Evolutionary conservation across 768 basidiomycete genomes (phyloP), one percentile per base, ranked within the genome.

Genomic region (Leccinum uliginosum): DNA sequence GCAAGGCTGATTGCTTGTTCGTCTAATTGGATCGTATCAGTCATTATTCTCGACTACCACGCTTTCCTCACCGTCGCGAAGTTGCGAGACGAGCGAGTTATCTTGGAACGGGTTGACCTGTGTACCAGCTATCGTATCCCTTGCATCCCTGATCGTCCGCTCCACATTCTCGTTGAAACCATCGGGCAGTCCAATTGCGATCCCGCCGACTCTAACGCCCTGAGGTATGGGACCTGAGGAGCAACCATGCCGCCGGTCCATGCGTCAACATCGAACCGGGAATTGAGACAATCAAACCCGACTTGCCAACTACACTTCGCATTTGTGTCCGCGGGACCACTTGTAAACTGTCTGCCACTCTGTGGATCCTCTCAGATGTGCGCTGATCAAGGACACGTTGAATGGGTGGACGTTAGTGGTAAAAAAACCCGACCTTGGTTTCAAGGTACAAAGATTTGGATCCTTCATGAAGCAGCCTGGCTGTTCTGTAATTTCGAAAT

Each of bases 241-340:
- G 62, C 40, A 14, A 67, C 49, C 1, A 55, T 26, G 51, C 19
- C 24, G n/a, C n/a, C n/a, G n/a, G n/a, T n/a, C 34, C 23, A 50
- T 2, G n/a, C 1, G 38, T 4, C 8, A 6, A 9, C 26, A 32
- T n/a, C 8, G 3, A 19, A 19, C 19, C n/a, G 0, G 19, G 40
- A 44, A 44, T 21, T 3, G 34, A 35, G 34, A 35, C 34, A 35
- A 17, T 17, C 43, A 21, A 7, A 15, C 3, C 2, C 9, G 43
- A 44, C 43, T 19, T 35, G 6, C 34, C 34, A 44, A 7, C 4
- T 21, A 44, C 26, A 2, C 8, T 11, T 27, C 15, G 54, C 8
- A 67, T 23, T 17, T 56, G 43, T 10, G 49, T 3, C 15, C 12
- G 27, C n/a, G 65, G 45, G 10, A 66, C 51, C 2, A 55, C 27